Conservation (phyloP, 1,284 basidiomycete genomes). For the Austroboletus novae-zelandiae region DNA sequence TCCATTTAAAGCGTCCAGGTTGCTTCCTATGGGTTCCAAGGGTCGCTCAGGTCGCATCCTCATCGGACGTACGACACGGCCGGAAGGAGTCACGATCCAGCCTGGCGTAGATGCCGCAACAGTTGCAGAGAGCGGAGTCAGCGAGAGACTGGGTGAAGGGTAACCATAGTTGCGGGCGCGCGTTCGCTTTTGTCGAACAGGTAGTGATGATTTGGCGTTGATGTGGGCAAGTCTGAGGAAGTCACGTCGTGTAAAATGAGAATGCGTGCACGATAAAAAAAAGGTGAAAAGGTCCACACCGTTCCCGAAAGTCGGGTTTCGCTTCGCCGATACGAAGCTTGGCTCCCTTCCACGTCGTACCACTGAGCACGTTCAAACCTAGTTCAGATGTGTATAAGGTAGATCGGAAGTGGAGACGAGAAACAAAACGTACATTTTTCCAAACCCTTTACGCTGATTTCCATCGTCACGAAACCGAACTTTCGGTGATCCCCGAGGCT, state of each 20-base stretch:
- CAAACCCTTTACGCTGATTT: slow-evolving; percentile 57
- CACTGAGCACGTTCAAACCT: slow-evolving; percentile 75
- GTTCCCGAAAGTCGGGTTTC: slow-evolving; percentile 63
- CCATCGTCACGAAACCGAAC: slow-evolving; percentile 73
- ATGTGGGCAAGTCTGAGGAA: slow-evolving; percentile 30
- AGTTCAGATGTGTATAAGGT: slow-evolving; percentile 2
- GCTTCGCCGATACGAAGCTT: slow-evolving; percentile 79
- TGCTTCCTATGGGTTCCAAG: slow-evolving; percentile 40
- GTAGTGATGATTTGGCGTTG: slow-evolving; percentile 15
- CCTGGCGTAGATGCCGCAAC: slow-evolving; percentile 51
- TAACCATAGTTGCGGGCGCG: slow-evolving; percentile 30
- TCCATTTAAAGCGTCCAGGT: slow-evolving; percentile 5
- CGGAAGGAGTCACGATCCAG: slow-evolving; percentile 66
- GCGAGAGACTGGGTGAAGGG: slow-evolving; percentile 59
- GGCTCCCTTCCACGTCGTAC: slow-evolving; percentile 80
- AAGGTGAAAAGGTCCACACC: slow-evolving; percentile 38
- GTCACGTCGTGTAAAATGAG: not conserved
- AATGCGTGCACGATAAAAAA: not conserved
- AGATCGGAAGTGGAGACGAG: not conserved
- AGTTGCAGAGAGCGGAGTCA: slow-evolving; percentile 57
- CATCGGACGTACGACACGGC: slow-evolving; percentile 47
- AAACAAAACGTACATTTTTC: slow-evolving; percentile 54
- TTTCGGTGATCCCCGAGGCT: slow-evolving; percentile 63
- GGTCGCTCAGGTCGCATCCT: slow-evolving; percentile 50
- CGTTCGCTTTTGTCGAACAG: slow-evolving; percentile 33